Base-by-base conservation (phyloP, 495 filamentous ascomycete genomes). In the Oidiodendron maius region DNA sequence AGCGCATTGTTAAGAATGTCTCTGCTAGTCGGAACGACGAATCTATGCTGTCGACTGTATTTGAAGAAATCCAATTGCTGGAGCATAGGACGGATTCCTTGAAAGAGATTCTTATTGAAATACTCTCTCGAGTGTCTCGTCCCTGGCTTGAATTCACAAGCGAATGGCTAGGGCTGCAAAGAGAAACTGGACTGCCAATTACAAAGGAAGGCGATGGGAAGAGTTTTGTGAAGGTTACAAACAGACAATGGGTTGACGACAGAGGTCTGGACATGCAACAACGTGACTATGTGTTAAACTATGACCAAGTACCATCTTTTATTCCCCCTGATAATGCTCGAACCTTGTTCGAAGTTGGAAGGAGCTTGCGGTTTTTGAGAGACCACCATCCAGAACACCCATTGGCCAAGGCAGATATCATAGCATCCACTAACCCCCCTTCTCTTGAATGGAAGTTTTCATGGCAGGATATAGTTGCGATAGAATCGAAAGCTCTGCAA, bases 361-460 rank as follows among this genome's bases (percentile, higher is more conserved):
- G 79, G 51, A 90, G 83, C 55, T 64, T 96, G 40, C 76, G 86
- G 21, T 78, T 94, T 45, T 67, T 96, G 16, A 78, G 81, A 48
- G 69, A 67, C 11, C 79, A 86, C 56, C 83, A 90, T 56, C 79
- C 88, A n/a, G 72, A 83, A 4, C 89, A 96, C 63, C 85, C 87
- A 0, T 68, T 96, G 40, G 73, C 79, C 17, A 72, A 68, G 41
- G 56, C 65, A 24, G 71, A 74, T 35, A 59, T 68, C 10, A 63
- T 78, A 23, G 58, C 55, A 15, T 59, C 59, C n/a, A 60, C 68
- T 16, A 63, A 69, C 18, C 71, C 77, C 28, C 82, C 85, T 2
- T 63, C 56, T 16, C 64, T 95, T 11, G 69, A 82, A 22, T 93
- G 84, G 84, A 76, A 78, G 26, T 91, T 85, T 46, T 77, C 80